Conservation (phyloP, 768 basidiomycete species). For the Suillus placidus region DNA sequence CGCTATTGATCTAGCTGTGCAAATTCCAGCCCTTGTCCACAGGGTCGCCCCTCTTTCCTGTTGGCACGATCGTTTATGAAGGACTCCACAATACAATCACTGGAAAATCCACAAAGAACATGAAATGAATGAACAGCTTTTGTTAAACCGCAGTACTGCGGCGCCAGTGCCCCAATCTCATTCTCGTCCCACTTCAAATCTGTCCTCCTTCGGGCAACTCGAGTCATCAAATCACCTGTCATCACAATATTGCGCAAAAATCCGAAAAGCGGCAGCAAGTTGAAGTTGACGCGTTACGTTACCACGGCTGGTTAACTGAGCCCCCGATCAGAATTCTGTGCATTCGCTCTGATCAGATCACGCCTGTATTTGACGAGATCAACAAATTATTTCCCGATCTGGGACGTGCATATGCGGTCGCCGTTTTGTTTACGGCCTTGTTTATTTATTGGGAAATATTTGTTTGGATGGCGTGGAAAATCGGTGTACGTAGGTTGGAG, state of each 20-base stretch:
- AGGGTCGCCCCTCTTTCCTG: conserved; percentile 13
- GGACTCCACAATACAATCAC: conserved; percentile 8
- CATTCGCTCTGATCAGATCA: conserved; percentile 28
- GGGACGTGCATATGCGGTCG: conserved; percentile 9
- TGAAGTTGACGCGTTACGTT: conserved; percentile 1
- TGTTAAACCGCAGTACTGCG: too few species aligned
- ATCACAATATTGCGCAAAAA: neutral
- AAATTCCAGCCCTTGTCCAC: conserved; percentile 17
- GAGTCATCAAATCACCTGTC: neutral
- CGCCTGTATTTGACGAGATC: conserved; percentile 16
- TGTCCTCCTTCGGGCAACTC: neutral
- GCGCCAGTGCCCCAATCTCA: too few species aligned
- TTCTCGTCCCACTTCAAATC: too few species aligned
- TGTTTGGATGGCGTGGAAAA: conserved; percentile 4
- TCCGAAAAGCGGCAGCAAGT: neutral
- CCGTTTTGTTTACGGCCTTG: conserved; percentile 14
- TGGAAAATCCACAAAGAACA: conserved; percentile 3
- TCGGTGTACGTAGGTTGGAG: neutral
- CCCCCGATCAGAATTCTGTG: conserved; percentile 38
- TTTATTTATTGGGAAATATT: neutral
- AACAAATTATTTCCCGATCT: conserved; percentile 10
- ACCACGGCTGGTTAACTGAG: conserved; percentile 13
- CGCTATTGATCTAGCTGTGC: conserved; percentile 28
- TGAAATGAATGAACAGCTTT: neutral
- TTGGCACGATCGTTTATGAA: conserved; percentile 17